Percentiles rank a stretch among this genome's conserved stretches.
phyloP scores from a whole-genome alignment of 225 moss, liverwort and hornwort species.

The Marchantia paleacea region DNA sequence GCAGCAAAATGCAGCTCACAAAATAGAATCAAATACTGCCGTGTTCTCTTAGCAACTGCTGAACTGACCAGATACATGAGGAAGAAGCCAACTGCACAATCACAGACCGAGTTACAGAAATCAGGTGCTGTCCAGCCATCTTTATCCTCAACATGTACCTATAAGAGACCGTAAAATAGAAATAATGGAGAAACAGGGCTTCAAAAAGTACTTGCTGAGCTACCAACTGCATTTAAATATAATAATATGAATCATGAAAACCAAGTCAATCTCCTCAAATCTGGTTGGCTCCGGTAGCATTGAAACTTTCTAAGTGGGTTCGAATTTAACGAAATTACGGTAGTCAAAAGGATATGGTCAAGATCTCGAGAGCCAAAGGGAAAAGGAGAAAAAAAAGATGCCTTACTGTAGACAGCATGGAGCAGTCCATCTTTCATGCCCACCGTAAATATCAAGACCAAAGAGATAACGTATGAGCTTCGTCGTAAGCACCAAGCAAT shows the following conservation, averaged over 20 bases:
- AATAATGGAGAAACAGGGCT: too few species aligned
- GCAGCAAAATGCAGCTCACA: constrained; percentile 90
- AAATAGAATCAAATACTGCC: constrained; percentile 77
- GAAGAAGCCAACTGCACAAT: constrained; percentile 75
- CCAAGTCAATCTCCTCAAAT: neutral
- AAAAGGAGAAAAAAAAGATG: neutral
- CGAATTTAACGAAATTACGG: neutral
- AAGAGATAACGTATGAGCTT: constrained; percentile 83
- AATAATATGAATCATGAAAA: neutral
- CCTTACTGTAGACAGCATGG: constrained; percentile 88
- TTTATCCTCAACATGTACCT: neutral
- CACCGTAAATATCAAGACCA: constrained; percentile 75
- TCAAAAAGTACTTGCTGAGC: too few species aligned
- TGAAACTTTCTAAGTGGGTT: neutral
- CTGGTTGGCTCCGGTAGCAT: neutral
- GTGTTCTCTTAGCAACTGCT: constrained; percentile 59
- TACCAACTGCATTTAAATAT: too few species aligned
- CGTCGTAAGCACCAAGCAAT: constrained; percentile 87
- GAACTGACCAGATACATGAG: constrained; percentile 77
- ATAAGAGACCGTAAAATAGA: too few species aligned
- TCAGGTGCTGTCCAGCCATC: neutral
- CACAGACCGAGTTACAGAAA: neutral
- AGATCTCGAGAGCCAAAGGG: neutral
- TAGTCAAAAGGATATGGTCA: neutral
- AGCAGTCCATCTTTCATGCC: constrained; percentile 90